Evolutionary conservation across 1,284 basidiomycete genomes (phyloP).

Genomic region (Melanopsichium pennsylvanicum): DNA sequence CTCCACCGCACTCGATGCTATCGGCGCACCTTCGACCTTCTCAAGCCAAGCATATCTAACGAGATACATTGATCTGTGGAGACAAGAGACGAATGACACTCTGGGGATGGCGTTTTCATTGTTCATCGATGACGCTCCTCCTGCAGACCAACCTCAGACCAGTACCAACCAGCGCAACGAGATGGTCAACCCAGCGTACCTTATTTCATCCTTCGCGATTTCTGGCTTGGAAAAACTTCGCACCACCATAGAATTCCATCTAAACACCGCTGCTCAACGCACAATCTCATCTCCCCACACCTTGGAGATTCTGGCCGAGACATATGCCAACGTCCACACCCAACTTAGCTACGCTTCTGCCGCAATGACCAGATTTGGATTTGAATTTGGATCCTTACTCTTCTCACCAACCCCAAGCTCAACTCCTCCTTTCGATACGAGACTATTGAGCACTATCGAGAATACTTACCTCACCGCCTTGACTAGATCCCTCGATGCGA

Average conservation of each 20-base stretch:
- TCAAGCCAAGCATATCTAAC: slow-evolving; percentile 32
- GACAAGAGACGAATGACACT: slow-evolving; percentile 90
- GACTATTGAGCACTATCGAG: slow-evolving; percentile 9
- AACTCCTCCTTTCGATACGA: neutral
- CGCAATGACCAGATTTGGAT: slow-evolving; percentile 29
- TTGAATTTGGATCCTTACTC: slow-evolving; percentile 39
- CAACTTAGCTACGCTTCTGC: slow-evolving; percentile 43
- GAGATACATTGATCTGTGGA: slow-evolving; percentile 86
- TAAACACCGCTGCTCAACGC: slow-evolving; percentile 1
- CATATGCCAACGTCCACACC: slow-evolving; percentile 26
- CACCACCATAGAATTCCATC: slow-evolving; percentile 9
- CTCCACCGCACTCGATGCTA: slow-evolving; percentile 67
- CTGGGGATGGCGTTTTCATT: slow-evolving; percentile 87
- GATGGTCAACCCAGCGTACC: slow-evolving; percentile 25
- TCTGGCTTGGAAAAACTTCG: slow-evolving; percentile 24
- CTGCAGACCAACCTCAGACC: neutral
- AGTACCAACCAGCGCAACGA: neutral
- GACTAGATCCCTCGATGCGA: slow-evolving; percentile 5
- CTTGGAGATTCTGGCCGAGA: slow-evolving; percentile 23
- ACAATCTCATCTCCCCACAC: neutral
- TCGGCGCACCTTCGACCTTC: slow-evolving; percentile 24
- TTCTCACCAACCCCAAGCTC: neutral
- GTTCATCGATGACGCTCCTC: slow-evolving; percentile 75
- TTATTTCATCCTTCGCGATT: slow-evolving; percentile 31
- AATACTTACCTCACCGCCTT: slow-evolving; percentile 16